Conservation (phyloP, 805 yeast genomes). For the Candida xyloterini region DNA sequence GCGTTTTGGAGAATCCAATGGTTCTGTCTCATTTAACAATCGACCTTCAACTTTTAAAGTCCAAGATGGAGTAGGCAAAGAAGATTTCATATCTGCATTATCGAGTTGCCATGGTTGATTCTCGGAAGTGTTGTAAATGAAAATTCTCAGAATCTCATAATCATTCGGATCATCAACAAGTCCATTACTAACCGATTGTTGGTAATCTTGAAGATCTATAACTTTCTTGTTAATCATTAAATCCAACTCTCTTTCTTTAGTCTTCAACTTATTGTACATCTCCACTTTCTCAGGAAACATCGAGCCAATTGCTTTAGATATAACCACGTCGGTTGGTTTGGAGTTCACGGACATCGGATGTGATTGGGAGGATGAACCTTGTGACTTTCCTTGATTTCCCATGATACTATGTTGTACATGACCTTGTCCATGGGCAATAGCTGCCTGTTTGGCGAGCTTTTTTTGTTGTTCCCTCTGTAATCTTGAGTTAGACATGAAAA, state of each 20-base stretch:
- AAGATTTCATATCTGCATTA: constrained; percentile 17
- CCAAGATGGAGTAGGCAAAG: constrained; percentile 53
- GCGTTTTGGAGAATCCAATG: constrained; percentile 46
- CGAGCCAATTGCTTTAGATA: constrained; percentile 29
- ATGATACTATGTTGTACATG: constrained; percentile 12
- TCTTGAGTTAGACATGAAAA: constrained; percentile 16
- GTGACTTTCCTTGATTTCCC: constrained; percentile 16
- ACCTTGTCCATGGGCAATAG: constrained; percentile 16
- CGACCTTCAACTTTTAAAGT: constrained; percentile 87
- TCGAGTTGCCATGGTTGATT: constrained; percentile 84
- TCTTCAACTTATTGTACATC: constrained; percentile 64
- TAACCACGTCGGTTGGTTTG: constrained; percentile 36
- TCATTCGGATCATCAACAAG: constrained; percentile 39
- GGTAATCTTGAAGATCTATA: constrained; percentile 75
- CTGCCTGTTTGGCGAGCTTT: constrained; percentile 14
- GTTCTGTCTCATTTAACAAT: constrained; percentile 47
- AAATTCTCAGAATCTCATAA: constrained; percentile 69
- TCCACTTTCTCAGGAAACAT: constrained; percentile 50
- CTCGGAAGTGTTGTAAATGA: constrained; percentile 74
- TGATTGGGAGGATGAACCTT: constrained; percentile 14
- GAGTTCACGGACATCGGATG: constrained; percentile 28
- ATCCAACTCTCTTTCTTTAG: constrained; percentile 82
- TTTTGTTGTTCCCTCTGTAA: constrained; percentile 23
- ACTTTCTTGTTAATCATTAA: constrained; percentile 78
- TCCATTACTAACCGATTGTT: constrained; percentile 45